phyloP scores from a whole-genome alignment of 768 basidiomycete genomes.

The Serendipita sp. region DNA sequence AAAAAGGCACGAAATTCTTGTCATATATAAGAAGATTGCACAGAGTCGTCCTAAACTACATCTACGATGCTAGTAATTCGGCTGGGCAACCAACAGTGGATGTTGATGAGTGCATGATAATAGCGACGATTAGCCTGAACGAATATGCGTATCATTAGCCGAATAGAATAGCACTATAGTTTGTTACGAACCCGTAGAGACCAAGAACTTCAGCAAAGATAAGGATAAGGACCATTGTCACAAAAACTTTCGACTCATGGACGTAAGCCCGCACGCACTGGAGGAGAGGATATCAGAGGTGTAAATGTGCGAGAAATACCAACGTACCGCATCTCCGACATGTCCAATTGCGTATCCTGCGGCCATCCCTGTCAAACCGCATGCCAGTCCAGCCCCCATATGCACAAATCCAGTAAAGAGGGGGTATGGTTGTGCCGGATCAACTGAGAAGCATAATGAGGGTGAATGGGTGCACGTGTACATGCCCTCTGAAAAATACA shows the following conservation, averaged over 20 bases:
- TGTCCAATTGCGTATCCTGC: constrained; percentile 92
- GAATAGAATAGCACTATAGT: neutral
- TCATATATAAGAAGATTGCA: no score
- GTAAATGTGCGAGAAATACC: neutral
- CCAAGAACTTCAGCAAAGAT: constrained; percentile 87
- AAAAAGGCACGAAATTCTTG: no score
- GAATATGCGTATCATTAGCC: neutral
- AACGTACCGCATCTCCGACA: constrained; percentile 80
- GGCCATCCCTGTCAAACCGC: constrained; percentile 80
- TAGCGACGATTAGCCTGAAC: neutral
- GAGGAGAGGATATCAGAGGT: neutral
- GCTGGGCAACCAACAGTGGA: neutral
- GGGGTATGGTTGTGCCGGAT: constrained; percentile 50
- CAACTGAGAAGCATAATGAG: constrained; percentile 29
- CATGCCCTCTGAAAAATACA: constrained; percentile 17
- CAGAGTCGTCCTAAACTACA: neutral
- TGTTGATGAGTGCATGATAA: constrained; percentile 4
- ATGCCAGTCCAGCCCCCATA: constrained; percentile 80
- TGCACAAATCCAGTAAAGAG: constrained; percentile 82
- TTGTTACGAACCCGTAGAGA: constrained; percentile 40
- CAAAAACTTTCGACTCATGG: constrained; percentile 80
- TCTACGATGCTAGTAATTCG: neutral
- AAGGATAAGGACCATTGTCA: constrained; percentile 91
- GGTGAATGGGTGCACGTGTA: neutral
- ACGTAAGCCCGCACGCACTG: constrained; percentile 70